Evolutionary conservation across 768 basidiomycete genomes (phyloP).

Genomic region (Termitomyces sp.): DNA sequence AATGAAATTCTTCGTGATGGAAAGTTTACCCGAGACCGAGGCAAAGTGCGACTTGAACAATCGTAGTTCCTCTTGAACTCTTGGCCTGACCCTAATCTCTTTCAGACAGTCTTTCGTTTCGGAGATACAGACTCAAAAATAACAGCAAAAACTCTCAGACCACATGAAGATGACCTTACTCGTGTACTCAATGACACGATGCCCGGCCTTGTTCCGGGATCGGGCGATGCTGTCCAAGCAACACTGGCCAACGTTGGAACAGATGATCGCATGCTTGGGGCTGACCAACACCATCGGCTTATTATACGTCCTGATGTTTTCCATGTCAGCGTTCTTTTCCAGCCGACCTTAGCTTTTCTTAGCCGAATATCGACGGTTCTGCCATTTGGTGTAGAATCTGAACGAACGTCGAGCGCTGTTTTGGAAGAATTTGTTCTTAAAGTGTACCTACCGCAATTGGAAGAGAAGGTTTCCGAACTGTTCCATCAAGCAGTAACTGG

Average conservation of each 20-base stretch:
- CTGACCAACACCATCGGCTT: slow-evolving; percentile 78
- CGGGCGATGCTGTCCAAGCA: slow-evolving; percentile 61
- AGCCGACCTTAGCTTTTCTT: slow-evolving; percentile 86
- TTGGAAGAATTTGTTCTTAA: slow-evolving; percentile 92
- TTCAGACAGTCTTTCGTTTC: slow-evolving; percentile 85
- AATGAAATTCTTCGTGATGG: slow-evolving; percentile 91
- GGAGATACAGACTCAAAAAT: slow-evolving; percentile 82
- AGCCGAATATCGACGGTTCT: slow-evolving; percentile 67
- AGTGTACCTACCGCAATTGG: slow-evolving; percentile 90
- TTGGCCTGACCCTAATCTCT: neutral
- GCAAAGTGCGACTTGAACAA: slow-evolving; percentile 50
- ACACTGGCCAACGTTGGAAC: slow-evolving; percentile 57
- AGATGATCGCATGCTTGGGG: slow-evolving; percentile 72
- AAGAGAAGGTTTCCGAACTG: slow-evolving; percentile 85
- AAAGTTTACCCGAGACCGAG: slow-evolving; percentile 70
- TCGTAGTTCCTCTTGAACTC: neutral
- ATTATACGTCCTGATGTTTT: slow-evolving; percentile 91
- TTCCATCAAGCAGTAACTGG: slow-evolving; percentile 85
- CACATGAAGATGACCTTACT: slow-evolving; percentile 83
- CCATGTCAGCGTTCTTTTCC: slow-evolving; percentile 92
- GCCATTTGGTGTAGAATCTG: slow-evolving; percentile 67
- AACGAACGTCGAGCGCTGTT: slow-evolving; percentile 64
- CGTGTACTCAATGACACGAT: slow-evolving; percentile 85
- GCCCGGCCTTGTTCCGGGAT: slow-evolving; percentile 83
- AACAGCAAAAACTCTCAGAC: slow-evolving; percentile 61